Evolutionary conservation across 1,139 yeast species (phyloP).

Genomic region (Yamadazyma taylorii): DNA sequence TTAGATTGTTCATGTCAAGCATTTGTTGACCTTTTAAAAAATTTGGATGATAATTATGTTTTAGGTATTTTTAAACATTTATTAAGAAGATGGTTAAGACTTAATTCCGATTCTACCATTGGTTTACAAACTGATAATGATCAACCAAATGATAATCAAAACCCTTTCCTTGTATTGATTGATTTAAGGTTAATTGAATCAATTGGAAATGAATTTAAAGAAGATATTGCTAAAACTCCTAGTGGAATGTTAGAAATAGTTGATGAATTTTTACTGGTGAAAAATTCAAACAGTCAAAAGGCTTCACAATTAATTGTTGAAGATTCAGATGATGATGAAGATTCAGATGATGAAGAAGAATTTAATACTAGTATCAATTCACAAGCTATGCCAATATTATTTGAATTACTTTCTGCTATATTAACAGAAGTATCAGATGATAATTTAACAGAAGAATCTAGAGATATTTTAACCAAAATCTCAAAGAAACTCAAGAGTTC

Average conservation of each 20-base stretch:
- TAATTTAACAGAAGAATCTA: slow-evolving; percentile 24
- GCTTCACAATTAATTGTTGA: slow-evolving; percentile 11
- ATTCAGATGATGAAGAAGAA: slow-evolving; percentile 45
- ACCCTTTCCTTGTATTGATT: slow-evolving; percentile 57
- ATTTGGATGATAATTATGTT: slow-evolving; percentile 47
- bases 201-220: slow-evolving; percentile 60
- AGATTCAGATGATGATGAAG: slow-evolving; percentile 41
- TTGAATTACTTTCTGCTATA: slow-evolving; percentile 57
- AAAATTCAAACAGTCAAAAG: slow-evolving; percentile 1
- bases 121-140: slow-evolving; percentile 19
- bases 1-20: slow-evolving; percentile 54
- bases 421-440: slow-evolving; percentile 40
- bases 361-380: slow-evolving; percentile 17
- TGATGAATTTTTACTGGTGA: slow-evolving; percentile 33
- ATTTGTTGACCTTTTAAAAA: slow-evolving; percentile 48
- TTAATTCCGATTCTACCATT: slow-evolving; percentile 19
- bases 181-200: slow-evolving; percentile 67
- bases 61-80: slow-evolving; percentile 51
- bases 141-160: slow-evolving; percentile 25
- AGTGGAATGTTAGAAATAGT: slow-evolving; percentile 58
- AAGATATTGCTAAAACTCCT: slow-evolving; percentile 62
- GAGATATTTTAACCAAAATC: slow-evolving; percentile 27
- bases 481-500: slow-evolving; percentile 25
- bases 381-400: slow-evolving; percentile 34
- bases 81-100: slow-evolving; percentile 60